Conservation (phyloP, 352 stramenopile species). For the Phytophthora ramorum region DNA sequence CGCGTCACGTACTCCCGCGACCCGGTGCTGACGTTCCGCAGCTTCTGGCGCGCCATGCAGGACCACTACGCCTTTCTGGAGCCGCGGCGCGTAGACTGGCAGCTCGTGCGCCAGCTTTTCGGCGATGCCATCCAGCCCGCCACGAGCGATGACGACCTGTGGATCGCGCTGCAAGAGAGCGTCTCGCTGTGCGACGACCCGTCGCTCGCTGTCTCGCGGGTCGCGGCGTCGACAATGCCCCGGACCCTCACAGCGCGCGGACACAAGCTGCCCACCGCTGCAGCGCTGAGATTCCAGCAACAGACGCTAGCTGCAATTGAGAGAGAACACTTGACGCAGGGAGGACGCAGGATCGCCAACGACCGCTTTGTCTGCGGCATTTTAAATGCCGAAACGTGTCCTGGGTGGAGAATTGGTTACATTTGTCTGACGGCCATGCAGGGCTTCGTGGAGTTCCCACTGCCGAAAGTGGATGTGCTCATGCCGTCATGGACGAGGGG, state of each 20-base stretch:
- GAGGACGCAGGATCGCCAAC: conserved; percentile 62
- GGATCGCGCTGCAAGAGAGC: conserved; percentile 80
- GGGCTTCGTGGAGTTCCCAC: conserved; percentile 82
- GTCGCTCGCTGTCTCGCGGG: conserved; percentile 57
- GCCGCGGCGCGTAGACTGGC: conserved; percentile 62
- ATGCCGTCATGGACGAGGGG: conserved; percentile 55
- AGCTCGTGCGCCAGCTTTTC: conserved; percentile 75
- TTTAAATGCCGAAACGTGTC: conserved; percentile 74
- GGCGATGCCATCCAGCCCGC: conserved; percentile 60
- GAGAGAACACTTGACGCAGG: conserved; percentile 62
- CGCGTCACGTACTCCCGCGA: conserved; percentile 73
- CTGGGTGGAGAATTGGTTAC: conserved; percentile 84
- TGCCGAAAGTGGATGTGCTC: conserved; percentile 67
- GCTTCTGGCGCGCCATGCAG: conserved; percentile 77
- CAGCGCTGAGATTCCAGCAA: conserved; percentile 44
- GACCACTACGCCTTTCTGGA: conserved; percentile 73
- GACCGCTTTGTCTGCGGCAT: conserved; percentile 73
- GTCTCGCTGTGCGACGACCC: conserved; percentile 76
- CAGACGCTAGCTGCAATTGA: conserved; percentile 54
- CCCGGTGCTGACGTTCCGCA: conserved; percentile 72
- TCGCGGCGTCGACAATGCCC: conserved; percentile 9
- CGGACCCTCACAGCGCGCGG: conserved; percentile 41
- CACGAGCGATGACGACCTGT: conserved; percentile 84
- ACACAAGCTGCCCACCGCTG: conserved; percentile 38
- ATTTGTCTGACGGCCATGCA: conserved; percentile 73